Evolutionary conservation across 345 rosid genomes (phyloP).

Genomic region (Eucalyptus coolabah): DNA sequence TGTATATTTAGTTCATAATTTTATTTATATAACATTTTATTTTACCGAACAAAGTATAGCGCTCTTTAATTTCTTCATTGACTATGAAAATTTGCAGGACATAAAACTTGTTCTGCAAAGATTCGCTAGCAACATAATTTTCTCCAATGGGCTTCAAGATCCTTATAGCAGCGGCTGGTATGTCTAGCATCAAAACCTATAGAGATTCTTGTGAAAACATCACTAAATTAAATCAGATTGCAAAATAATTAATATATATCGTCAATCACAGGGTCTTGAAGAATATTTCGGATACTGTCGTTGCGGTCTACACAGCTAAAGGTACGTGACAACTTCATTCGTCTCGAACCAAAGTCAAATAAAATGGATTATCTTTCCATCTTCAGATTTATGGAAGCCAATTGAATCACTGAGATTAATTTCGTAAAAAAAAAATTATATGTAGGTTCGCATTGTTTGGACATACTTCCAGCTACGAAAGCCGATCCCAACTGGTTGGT

Average conservation of each 20-base stretch:
- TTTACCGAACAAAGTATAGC: neutral
- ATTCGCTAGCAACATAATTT: slow-evolving; percentile 43
- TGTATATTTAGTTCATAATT: neutral
- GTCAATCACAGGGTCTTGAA: neutral
- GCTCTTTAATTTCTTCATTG: neutral
- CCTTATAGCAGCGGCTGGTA: slow-evolving; percentile 50
- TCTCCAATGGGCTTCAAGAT: slow-evolving; percentile 49
- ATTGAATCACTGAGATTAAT: neutral
- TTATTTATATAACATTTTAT: neutral
- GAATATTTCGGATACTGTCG: neutral
- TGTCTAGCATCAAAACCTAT: neutral
- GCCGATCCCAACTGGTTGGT: neutral
- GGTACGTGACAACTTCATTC: accelerated
- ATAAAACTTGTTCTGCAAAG: slow-evolving; percentile 20
- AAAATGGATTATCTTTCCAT: neutral
- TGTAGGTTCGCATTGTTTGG: neutral
- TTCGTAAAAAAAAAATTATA: neutral
- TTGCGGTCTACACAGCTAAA: neutral
- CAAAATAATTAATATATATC: neutral
- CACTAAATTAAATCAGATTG: neutral
- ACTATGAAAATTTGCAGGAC: slow-evolving; percentile 11
- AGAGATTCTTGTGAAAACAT: neutral
- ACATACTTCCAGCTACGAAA: accelerated
- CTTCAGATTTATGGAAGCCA: neutral
- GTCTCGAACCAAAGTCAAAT: neutral